phyloP scores from a whole-genome alignment of 2,329 filamentous ascomycete genomes.

The Coleophoma crateriformis region DNA sequence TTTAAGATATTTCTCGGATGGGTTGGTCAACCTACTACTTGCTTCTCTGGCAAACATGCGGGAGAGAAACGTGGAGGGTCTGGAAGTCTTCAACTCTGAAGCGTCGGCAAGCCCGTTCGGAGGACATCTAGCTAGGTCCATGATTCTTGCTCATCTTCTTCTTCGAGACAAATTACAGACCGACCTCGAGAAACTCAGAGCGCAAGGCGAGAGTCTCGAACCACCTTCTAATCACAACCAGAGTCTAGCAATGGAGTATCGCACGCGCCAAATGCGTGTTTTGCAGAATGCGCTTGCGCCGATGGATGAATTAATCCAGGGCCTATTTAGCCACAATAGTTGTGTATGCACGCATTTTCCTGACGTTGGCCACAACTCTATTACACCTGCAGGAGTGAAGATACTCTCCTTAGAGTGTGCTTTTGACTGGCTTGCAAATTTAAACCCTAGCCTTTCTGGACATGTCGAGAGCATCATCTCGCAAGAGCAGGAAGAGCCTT shows the following conservation, averaged over 20 bases:
- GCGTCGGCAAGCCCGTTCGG: conserved; percentile 4
- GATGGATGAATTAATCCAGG: not conserved
- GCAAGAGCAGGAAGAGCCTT: not conserved
- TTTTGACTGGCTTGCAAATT: not conserved
- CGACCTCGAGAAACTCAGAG: conserved; percentile 10
- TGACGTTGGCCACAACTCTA: not conserved
- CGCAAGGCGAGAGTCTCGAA: conserved; percentile 3
- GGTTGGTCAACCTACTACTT: conserved; percentile 19
- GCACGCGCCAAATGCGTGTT: conserved; percentile 13
- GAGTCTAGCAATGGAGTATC: conserved; percentile 15
- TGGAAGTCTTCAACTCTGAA: conserved; percentile 11
- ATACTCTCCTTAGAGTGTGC: conserved; percentile 1
- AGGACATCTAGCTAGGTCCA: conserved; percentile 11
- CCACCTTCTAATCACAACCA: conserved; percentile 19
- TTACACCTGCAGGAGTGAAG: not conserved
- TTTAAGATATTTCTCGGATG: conserved; percentile 15
- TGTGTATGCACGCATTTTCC: not conserved
- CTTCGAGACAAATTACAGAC: conserved; percentile 13
- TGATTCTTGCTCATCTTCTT: conserved; percentile 9
- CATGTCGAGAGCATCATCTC: not conserved
- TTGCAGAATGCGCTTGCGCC: conserved; percentile 5
- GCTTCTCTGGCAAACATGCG: conserved; percentile 20
- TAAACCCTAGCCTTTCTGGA: not conserved
- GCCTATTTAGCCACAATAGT: not conserved
- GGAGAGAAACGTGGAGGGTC: conserved; percentile 10